These are phyloP conservation scores for Aphanoascus verrucosus DNA, from an alignment of 2,329 filamentous ascomycete genomes.

Conservation along the genomic window DNA sequence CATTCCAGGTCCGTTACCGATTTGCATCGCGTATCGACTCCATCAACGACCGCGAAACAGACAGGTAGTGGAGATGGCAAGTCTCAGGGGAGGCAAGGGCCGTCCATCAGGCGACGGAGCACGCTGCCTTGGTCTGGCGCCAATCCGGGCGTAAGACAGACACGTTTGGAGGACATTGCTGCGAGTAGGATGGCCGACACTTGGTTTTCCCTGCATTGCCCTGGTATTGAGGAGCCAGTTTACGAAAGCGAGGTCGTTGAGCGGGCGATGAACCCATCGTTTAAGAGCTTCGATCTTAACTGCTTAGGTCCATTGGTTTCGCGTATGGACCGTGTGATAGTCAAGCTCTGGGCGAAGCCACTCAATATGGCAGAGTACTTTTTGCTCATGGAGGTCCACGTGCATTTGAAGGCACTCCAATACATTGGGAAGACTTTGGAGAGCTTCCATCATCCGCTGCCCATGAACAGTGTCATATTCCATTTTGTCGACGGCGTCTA, in stretches of 20 bases:
- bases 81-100: constrained; percentile 14
- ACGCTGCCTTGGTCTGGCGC: constrained; percentile 54
- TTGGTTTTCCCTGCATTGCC: constrained; percentile 75
- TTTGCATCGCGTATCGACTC: constrained; percentile 28
- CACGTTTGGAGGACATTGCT: constrained; percentile 62
- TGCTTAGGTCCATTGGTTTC: constrained; percentile 53
- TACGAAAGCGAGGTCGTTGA: constrained; percentile 78
- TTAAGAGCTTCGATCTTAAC: constrained; percentile 69
- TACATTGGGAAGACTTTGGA: constrained; percentile 61
- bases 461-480: constrained; percentile 72
- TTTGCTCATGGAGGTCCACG: constrained; percentile 59
- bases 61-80: constrained; percentile 7
- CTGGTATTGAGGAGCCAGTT: constrained; percentile 57
- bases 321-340: constrained; percentile 51
- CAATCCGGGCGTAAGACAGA: constrained; percentile 54
- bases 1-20: constrained; percentile 52
- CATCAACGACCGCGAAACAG: constrained; percentile 11
- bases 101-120: constrained; percentile 37
- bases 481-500: constrained; percentile 82
- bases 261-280: constrained; percentile 82
- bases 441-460: constrained; percentile 59
- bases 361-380: constrained; percentile 45
- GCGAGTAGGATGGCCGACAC: constrained; percentile 67
- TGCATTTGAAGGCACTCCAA: constrained; percentile 63
- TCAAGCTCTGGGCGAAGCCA: constrained; percentile 64